Conservation (phyloP, 192 early-diverging fungal genomes). For the Coemansia sp. region DNA sequence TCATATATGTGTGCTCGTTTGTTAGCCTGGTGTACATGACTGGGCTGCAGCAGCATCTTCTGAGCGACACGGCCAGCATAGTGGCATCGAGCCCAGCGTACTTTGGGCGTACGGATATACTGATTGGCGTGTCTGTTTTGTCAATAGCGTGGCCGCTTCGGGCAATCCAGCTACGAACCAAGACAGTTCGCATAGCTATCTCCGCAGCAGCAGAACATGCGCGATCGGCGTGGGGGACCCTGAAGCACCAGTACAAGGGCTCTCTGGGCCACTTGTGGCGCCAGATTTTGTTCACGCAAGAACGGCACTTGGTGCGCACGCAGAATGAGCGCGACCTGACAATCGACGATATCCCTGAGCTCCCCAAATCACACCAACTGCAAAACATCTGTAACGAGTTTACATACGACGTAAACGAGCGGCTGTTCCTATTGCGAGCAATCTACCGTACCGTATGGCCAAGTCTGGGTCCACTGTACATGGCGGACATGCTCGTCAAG, state of each 20-base stretch:
- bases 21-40: neutral
- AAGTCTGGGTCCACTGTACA: constrained; percentile 26
- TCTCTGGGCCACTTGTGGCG: neutral
- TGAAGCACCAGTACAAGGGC: neutral
- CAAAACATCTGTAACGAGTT: constrained; percentile 10
- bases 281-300: constrained; percentile 10
- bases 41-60: neutral
- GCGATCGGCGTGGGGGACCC: neutral
- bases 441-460: constrained; percentile 36
- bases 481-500: constrained; percentile 12
- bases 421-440: constrained; percentile 33
- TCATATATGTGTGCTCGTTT: neutral
- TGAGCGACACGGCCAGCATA: neutral
- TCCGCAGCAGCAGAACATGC: neutral
- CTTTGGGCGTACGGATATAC: neutral
- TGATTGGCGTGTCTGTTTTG: neutral
- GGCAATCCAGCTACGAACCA: neutral
- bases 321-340: constrained; percentile 14
- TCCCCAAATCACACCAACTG: constrained; percentile 5
- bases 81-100: neutral
- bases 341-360: constrained; percentile 17
- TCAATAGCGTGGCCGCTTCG: constrained; percentile 3
- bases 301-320: constrained; percentile 9
- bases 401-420: constrained; percentile 32
- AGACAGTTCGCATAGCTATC: neutral